Evolutionary conservation across 768 basidiomycete species (phyloP), one percentile per base, ranked within the genome.

Genomic region (Trametes cingulata): DNA sequence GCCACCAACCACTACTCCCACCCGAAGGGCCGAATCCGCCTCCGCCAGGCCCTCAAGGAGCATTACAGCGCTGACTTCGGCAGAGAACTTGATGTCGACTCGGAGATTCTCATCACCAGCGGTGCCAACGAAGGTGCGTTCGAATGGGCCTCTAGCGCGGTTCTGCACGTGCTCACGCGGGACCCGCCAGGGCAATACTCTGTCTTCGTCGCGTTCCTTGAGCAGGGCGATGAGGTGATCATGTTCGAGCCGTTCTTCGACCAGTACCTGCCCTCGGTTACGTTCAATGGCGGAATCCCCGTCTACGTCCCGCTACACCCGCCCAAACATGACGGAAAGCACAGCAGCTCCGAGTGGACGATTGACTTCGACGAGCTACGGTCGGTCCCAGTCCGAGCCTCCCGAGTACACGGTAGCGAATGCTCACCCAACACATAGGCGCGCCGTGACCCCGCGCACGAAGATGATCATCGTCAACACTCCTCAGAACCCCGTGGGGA

Each of bases 201-300:
- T 51, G 91, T 95, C 52, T 91, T 96, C 67, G 84, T 87, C 12
- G 97, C 97, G 0, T 98, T 96, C 77, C 75, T 97, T 39, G 88
- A 98, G 62, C 81, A 84, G 37, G 96, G 90, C 3, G 97, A 98
- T 69, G 97, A 99, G 73, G 96, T 98, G 63, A 96, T 99, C 74
- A 88, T 98, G 84, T 95, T 98, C 69, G 97, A 98, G 75, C 96
- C 95, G 1, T 97, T 93, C 80, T 98, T 97, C 70, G 95, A 98
- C 70, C 95, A 98, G 72, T 96, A 95, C 73, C 82, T 95, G 52
- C 90, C 95, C 22, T 93, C 91, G 6, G 88, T 96, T 52, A 90
- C 88, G 27, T 97, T 98, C 84, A 95, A 96, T 67, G 92, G 91
- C 29, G 96, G 94, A 45, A 86, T 84, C 62, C 94, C 95, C 13